These are phyloP conservation scores for Diaporthe ilicicola DNA, from an alignment of 2,329 filamentous ascomycete species.

Conservation along the genomic window DNA sequence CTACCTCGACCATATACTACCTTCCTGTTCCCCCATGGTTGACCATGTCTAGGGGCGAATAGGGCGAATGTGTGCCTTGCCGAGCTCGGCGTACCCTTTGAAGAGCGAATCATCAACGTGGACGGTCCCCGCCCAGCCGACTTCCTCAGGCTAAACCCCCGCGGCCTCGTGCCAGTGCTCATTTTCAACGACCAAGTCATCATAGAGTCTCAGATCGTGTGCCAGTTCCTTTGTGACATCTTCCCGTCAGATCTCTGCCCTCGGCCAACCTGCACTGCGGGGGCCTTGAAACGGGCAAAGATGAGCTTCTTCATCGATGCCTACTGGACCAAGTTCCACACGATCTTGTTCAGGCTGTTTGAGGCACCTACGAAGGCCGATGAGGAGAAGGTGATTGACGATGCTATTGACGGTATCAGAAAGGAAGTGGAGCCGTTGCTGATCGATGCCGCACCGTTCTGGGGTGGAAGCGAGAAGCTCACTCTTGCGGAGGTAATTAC, in stretches of 20 bases:
- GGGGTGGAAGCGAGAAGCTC: constrained; percentile 66
- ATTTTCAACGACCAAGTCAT: constrained; percentile 72
- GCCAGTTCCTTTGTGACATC: constrained; percentile 72
- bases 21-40: not conserved
- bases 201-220: constrained; percentile 73
- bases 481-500: constrained; percentile 73
- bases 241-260: constrained; percentile 72
- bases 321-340: constrained; percentile 68
- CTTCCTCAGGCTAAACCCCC: constrained; percentile 78
- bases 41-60: constrained; percentile 62
- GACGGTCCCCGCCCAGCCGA: constrained; percentile 70
- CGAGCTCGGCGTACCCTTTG: constrained; percentile 69
- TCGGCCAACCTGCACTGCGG: constrained; percentile 54
- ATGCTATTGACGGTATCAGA: constrained; percentile 61
- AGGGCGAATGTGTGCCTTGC: constrained; percentile 73
- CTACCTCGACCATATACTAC: not conserved
- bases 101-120: constrained; percentile 76
- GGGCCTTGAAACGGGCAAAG: constrained; percentile 67
- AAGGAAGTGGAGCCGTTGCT: constrained; percentile 78
- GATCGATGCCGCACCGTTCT: constrained; percentile 61
- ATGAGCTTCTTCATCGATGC: constrained; percentile 76
- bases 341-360: constrained; percentile 52
- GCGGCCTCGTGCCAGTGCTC: constrained; percentile 75
- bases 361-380: constrained; percentile 55
- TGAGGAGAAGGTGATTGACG: constrained; percentile 54